A percentile compares a stretch with the other conserved stretches of the same genome.
phyloP scores from a whole-genome alignment of 2,329 filamentous ascomycete species.

The Cercospora berteroae region DNA sequence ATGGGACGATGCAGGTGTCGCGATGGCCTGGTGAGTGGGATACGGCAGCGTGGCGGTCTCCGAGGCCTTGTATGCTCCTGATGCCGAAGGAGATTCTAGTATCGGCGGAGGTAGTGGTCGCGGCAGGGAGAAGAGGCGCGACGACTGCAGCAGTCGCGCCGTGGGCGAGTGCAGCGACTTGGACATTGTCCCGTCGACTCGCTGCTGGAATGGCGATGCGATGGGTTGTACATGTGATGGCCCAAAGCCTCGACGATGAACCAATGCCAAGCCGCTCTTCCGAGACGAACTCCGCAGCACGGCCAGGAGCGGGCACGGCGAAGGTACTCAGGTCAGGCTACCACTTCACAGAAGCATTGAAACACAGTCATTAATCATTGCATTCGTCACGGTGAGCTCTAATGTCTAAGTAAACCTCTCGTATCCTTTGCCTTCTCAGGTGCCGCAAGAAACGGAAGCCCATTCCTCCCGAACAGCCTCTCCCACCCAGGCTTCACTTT shows the following conservation, averaged over 20 bases:
- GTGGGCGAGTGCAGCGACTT: slow-evolving; percentile 54
- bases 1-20: slow-evolving; percentile 70
- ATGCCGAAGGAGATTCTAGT: slow-evolving; percentile 44
- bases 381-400: background rate
- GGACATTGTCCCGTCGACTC: slow-evolving; percentile 33
- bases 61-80: slow-evolving; percentile 55
- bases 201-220: background rate
- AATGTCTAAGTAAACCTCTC: background rate
- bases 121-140: slow-evolving; percentile 86
- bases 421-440: slow-evolving; percentile 6
- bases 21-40: slow-evolving; percentile 81
- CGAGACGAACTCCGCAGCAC: background rate
- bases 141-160: slow-evolving; percentile 73
- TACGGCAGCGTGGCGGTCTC: slow-evolving; percentile 70
- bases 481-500: slow-evolving; percentile 13
- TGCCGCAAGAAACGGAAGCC: background rate
- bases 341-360: background rate
- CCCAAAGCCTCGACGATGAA: background rate
- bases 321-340: background rate
- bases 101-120: slow-evolving; percentile 66
- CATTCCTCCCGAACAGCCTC: slow-evolving; percentile 12
- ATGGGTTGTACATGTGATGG: background rate
- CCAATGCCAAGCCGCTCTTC: background rate
- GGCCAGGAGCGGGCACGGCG: background rate
- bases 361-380: background rate